Conservation (phyloP, 306 rosid genomes). For the Heteromeles arbutifolia region DNA sequence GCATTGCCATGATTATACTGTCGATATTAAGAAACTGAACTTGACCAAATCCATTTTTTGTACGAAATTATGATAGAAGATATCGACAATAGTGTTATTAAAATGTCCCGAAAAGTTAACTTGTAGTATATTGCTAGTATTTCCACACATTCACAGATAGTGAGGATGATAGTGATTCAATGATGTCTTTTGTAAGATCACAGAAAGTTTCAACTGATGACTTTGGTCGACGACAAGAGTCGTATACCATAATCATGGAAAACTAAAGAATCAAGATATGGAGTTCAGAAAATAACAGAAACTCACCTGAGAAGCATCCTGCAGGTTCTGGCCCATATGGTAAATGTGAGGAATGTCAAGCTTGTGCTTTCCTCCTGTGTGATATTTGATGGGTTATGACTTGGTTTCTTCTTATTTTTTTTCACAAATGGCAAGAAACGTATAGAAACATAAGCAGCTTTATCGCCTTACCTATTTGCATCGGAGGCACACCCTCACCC, state of each 20-base stretch:
- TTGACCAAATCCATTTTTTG: neutral
- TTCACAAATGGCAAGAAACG: slow-evolving; percentile 9
- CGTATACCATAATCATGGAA: neutral
- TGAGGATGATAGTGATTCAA: neutral
- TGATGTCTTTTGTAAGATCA: neutral
- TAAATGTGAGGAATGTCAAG: slow-evolving; percentile 76
- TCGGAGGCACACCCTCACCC: slow-evolving; percentile 94
- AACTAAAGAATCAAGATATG: neutral
- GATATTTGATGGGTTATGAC: slow-evolving; percentile 9
- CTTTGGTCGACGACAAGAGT: neutral
- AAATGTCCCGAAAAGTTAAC: neutral
- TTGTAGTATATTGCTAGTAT: neutral
- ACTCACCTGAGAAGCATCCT: slow-evolving; percentile 85
- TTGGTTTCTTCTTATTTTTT: neutral
- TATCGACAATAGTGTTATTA: neutral
- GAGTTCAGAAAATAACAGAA: slow-evolving; percentile 4
- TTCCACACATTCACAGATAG: neutral
- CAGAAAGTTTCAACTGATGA: neutral
- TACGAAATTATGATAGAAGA: neutral
- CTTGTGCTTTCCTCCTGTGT: slow-evolving; percentile 79
- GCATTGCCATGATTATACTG: neutral
- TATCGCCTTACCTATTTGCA: slow-evolving; percentile 65
- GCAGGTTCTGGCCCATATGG: slow-evolving; percentile 99
- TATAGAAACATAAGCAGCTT: neutral
- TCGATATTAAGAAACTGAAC: neutral